Base-by-base conservation (phyloP, 1,284 basidiomycete genomes). In the Trichosporon coremiiforme region DNA sequence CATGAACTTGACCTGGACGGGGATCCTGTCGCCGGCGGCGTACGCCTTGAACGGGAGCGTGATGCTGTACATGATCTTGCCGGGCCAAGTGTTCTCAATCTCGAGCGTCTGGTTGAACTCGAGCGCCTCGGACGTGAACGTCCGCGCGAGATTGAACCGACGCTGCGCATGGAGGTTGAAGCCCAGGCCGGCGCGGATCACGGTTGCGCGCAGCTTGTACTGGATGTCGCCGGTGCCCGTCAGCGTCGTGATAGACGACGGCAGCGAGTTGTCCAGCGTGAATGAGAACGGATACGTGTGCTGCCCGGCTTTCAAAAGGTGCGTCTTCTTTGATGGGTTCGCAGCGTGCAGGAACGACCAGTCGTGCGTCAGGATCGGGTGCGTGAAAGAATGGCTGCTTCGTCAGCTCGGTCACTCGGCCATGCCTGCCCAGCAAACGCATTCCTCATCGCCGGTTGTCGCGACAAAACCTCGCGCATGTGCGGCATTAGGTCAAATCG, bases 101-200 rank as follows among this genome's bases (percentile, higher is more conserved):
- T 98, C 95, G 70, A 96, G 87, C 1, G 93, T 94, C 82, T 97
- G 94, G 78, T 93, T 94, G 85, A 93, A 97, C 83, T 97, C 95
- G 76, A 96, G 88, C 0, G 94, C 91, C 74, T 95, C 93, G 2
- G 88, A 82, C 5, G 89, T 86, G 76, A 94, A 91, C 2, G 90
- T 89, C 69, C 94, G 89, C 64, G 91, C 77, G 73, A 97, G 85
- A 70, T 86, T 85, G 69, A 97, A 87, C 10, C 89, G 87, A 63
- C 85, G 84, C 64, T 86, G 84, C 1, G 88, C 85, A 67, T 90
- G 87, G 68, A 93, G 87, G 79, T 94, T 94, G 75, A 94, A 88
- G 17, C 68, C 68, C 35, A 73, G 66, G 6, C 91, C 91, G 0
- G 91, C 87, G 4, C 94, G 89, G 12, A 89, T 86, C 35, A 90